Base-by-base conservation (phyloP, 495 filamentous ascomycete species). In the Penicillium bialowiezense region DNA sequence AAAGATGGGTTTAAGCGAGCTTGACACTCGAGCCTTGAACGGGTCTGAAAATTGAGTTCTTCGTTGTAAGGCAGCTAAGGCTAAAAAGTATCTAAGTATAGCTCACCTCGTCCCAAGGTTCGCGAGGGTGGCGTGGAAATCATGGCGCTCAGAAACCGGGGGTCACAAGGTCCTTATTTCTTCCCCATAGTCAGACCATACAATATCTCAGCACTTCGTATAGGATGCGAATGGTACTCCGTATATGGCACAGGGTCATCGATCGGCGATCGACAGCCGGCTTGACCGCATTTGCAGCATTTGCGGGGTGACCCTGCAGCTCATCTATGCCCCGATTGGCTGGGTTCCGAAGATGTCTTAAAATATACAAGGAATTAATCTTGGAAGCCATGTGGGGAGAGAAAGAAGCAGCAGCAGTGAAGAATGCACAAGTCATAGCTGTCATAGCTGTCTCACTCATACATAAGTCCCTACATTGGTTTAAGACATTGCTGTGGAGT, bases 281-380 rank as follows among this genome's bases (percentile, higher is more conserved):
- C 21, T 19, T 24, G 38, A 41, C 38, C 21, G 24, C n/a, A 41
- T 41, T 41, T 26, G 38, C 38, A 21, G 24, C n/a, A 41, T 41
- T 41, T 26, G 38, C 38, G 38, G 21, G 38, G 38, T 41, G 38
- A 41, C 14, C 5, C 38, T 41, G 21, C 4, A 41, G 21, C n/a
- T 26, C 7, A 4, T 24, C 21, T 1, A 24, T 0, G 2, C 13
- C 14, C 21, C 13, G 38, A 41, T 41, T 41, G 21, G 38, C 14
- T 14, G 38, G 21, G 38, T 41, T 41, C 21, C n/a, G 38, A 23
- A 26, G 38, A 41, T 41, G 38, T 41, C 38, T 41, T 41, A 32
- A 32, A 32, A 32, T 32, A 8, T 10, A 32, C 29, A 32, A 32
- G 29, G 29, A 32, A 32, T 32, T 32, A 7, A 32, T 32, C 29